A percentile compares a stretch with the other conserved stretches of the same genome.
These are phyloP conservation scores for Helicocarpus griseus DNA, from an alignment of 2,329 filamentous ascomycete genomes.

Conservation along the genomic window DNA sequence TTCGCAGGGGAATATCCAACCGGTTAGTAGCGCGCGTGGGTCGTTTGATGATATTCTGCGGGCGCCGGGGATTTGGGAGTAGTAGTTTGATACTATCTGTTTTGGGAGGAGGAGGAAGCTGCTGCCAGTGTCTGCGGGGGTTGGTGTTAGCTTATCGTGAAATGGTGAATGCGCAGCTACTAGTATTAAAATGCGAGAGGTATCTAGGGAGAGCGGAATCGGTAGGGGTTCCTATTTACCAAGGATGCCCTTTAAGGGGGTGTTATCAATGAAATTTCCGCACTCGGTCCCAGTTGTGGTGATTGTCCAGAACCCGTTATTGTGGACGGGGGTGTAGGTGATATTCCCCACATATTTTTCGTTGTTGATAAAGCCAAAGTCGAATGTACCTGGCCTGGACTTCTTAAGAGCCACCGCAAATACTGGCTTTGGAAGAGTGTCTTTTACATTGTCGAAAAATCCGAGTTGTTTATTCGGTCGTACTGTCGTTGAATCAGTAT, in stretches of 20 bases:
- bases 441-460: conserved; percentile 62
- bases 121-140: conserved; percentile 54
- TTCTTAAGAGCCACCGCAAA: conserved; percentile 62
- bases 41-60: conserved; percentile 27
- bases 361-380: conserved; percentile 62
- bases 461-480: conserved; percentile 46
- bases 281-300: conserved; percentile 48
- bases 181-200: background rate
- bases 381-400: conserved; percentile 53
- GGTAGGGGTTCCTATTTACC: conserved; percentile 6
- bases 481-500: conserved; percentile 5
- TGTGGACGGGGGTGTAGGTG: conserved; percentile 52
- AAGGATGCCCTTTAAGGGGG: conserved; percentile 11
- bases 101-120: conserved; percentile 54
- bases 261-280: conserved; percentile 22
- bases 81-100: conserved; percentile 49
- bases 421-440: conserved; percentile 50
- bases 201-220: background rate
- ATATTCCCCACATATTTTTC: conserved; percentile 54
- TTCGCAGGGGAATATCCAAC: conserved; percentile 51
- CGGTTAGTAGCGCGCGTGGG: conserved; percentile 21
- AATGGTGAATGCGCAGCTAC: background rate
- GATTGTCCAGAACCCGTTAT: conserved; percentile 61
- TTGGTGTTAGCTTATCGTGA: background rate
- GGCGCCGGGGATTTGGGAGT: conserved; percentile 44